Conservation (phyloP, 23 red algal species). For the Gracilaria gracilis region DNA sequence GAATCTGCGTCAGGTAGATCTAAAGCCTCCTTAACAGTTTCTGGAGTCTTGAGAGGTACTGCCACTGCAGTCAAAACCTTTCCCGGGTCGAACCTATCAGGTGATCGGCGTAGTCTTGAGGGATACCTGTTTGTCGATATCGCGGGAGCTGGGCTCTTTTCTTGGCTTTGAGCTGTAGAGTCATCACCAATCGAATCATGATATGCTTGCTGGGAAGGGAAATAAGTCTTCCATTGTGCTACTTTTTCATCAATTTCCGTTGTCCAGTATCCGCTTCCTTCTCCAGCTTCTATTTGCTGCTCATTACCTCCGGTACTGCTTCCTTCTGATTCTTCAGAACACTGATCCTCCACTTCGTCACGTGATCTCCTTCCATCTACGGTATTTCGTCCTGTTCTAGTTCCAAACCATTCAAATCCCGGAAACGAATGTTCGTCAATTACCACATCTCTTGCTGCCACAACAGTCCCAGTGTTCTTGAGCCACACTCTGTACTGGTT, state of each 20-base stretch:
- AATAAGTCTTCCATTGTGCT: background rate
- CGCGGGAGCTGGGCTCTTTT: too few relatives aligned
- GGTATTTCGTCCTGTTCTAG: background rate
- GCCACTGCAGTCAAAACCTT: background rate
- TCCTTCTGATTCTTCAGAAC: background rate
- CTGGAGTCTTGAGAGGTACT: background rate
- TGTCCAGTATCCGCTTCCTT: background rate
- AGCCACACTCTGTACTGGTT: conserved; percentile 50
- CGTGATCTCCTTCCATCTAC: background rate
- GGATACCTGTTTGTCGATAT: background rate
- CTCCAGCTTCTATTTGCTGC: background rate
- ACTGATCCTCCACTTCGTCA: background rate
- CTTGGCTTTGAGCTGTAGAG: background rate
- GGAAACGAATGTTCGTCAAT: conserved; percentile 36
- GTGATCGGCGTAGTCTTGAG: background rate
- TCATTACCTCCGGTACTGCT: background rate
- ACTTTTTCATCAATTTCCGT: background rate
- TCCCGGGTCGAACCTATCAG: background rate
- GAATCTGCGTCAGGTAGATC: background rate
- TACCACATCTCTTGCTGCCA: conserved; percentile 5
- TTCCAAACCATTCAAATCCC: background rate
- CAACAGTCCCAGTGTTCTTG: background rate
- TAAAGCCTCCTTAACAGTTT: background rate
- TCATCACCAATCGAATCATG: background rate
- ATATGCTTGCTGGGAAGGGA: background rate